Evolutionary conservation across 208 protist species (phyloP).

Genomic region (Crithidia acanthocephali): DNA sequence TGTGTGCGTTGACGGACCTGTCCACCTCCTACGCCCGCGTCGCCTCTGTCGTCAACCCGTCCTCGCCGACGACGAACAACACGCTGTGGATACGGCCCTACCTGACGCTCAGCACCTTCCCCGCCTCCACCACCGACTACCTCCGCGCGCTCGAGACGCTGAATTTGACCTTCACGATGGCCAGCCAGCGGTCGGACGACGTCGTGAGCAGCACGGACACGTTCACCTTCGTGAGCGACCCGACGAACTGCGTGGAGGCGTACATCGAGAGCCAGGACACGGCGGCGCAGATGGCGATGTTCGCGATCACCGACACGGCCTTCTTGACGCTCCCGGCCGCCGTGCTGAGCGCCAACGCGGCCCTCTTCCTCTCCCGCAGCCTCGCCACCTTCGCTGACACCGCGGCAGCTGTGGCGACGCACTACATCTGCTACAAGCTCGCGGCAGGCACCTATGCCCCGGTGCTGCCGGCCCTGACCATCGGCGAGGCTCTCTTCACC

Average conservation of each 20-base stretch:
- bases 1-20: slow-evolving; percentile 69
- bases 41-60: slow-evolving; percentile 26
- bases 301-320: slow-evolving; percentile 67
- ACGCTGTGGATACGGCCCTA: slow-evolving; percentile 79
- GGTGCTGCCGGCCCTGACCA: slow-evolving; percentile 53
- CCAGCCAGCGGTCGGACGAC: slow-evolving; percentile 50
- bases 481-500: slow-evolving; percentile 43
- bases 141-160: slow-evolving; percentile 73
- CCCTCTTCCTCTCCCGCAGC: slow-evolving; percentile 39
- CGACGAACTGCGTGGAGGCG: slow-evolving; percentile 67
- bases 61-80: slow-evolving; percentile 39
- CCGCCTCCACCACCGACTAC: slow-evolving; percentile 37
- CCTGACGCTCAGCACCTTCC: slow-evolving; percentile 65
- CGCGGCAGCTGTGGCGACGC: slow-evolving; percentile 32
- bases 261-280: slow-evolving; percentile 56
- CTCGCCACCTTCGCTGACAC: slow-evolving; percentile 56
- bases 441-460: slow-evolving; percentile 79
- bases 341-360: slow-evolving; percentile 42
- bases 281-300: slow-evolving; percentile 45
- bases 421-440: slow-evolving; percentile 83
- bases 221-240: slow-evolving; percentile 67
- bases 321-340: slow-evolving; percentile 65
- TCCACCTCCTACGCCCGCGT: slow-evolving; percentile 48
- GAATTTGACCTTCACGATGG: slow-evolving; percentile 69
- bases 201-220: slow-evolving; percentile 59